Base-by-base conservation (phyloP, 306 rosid genomes). In the Ceratonia siliqua region DNA sequence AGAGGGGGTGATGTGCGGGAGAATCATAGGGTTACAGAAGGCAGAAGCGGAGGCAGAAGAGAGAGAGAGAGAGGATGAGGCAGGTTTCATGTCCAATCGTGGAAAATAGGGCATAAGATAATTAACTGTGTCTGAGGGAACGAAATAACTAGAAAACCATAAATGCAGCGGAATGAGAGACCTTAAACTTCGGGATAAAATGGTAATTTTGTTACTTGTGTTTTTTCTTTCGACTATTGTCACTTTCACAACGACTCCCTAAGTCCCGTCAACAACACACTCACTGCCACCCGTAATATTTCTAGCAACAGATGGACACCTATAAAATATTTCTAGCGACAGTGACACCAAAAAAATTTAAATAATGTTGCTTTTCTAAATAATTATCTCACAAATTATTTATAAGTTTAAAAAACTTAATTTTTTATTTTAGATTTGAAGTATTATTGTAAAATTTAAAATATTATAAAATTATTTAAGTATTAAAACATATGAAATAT, bases 41-140 rank as follows among this genome's bases (percentile, higher is more conserved):
- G n/a, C n/a, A n/a, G n/a, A 62, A 68, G 70, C 81, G 53, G 48
- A 55, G 14, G 57, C 32, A 27, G 57, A 28, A 50, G 41, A 32
- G 56, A 14, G 49, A 12, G 33, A 56, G 3, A 17, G 6, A n/a
- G n/a, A n/a, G n/a, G 1, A 6, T 0, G 14, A 27, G 10, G 28
- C 6, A 1, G 25, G 62, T 62, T 69, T 45, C 30, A 28, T 22
- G 62, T 56, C 28, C 14, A 21, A 67, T 30, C 45, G 21, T 41
- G 64, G 68, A 0, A 27, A 18, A 41, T 28, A 42, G 10, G 54
- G 63, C 13, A 62, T n/a, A 21, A 5, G 17, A 36, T 30, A 15
- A 17, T 28, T 27, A 12, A 1, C 0, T 4, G 36, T n/a, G n/a
- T 4, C 59, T 22, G 43, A 68, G 6, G 42, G 30, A 68, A 17